Evolutionary conservation across 176 grass and related monocot genomes (phyloP), one percentile per base, ranked within the genome.

Genomic region (Cymbopogon citratus): DNA sequence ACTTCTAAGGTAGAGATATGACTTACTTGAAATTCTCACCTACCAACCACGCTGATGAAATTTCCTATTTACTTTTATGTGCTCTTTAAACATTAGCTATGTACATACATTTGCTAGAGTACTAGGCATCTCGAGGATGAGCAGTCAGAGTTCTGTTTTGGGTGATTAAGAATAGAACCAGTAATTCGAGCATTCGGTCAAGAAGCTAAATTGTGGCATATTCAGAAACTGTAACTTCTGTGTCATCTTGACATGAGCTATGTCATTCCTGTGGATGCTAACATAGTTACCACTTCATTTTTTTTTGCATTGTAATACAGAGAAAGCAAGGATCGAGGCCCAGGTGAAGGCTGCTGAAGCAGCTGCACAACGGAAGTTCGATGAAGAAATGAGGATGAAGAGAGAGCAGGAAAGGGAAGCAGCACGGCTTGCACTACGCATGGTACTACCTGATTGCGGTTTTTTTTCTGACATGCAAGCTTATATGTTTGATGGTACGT

Each of bases 321-420:
- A 93, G 80, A 91, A 91, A 81, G 87, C 80, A 74, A 94, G 90
- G 80, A 93, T 97, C 27, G 87, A 97, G 71, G 90, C 92, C n/a
- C 86, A 93, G 85, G 85, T 98, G 62, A 93, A 80, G 81, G 94
- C 92, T 25, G 87, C 86, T 41, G 87, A 97, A 78, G 65, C 73
- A 69, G 94, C 92, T 74, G 90, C 92, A 68, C 85, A 73, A 65
- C 83, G 66, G 49, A 97, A 87, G 84, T 33, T 91, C 25, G 94
- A 97, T 7, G 82, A 84, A 66, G 85, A 94, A 81, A 40, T 86
- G 28, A 94, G 87, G 77, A 63, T 78, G 19, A 90, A 89, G 71
- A 94, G 89, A 88, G 91, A 92, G 78, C 67, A 56, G 60, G 92
- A 97, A 85, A 98, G 95, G 80, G 82, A 89, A 82, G 92, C 92